Evolutionary conservation across 1,284 basidiomycete genomes (phyloP), one percentile per base, ranked within the genome.

Genomic region (Gomphus bonarii): DNA sequence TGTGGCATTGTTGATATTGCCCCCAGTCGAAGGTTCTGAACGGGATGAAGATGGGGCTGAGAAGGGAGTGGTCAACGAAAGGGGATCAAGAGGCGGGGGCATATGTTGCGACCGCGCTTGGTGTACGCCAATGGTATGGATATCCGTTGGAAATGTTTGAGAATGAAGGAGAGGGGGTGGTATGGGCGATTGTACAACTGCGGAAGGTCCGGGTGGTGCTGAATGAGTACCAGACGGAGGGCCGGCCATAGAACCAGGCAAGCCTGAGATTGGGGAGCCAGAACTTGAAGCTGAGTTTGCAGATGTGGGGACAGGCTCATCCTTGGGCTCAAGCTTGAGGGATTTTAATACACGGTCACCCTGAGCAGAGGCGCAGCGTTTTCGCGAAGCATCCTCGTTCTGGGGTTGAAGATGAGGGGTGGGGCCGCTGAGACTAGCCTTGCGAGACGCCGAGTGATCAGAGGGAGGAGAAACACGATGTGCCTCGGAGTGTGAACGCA

Each of bases 321-420:
- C 85, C 61, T 73, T 76, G 25, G 84, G 82, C 63, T 87, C 84
- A 61, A 82, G 72, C 69, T 87, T 87, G 61, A 81, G 71, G 18
- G 80, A 76, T 64, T 87, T 87, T 52, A 80, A 71, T 40, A 72
- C 76, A 20, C 84, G 77, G 57, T 81, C 78, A 58, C 77, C 81
- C 20, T 75, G 71, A 51, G 78, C 79, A n/a, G 82, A 81, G 14
- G 79, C 83, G 60, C 81, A 84, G 22, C 84, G 80, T 66, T 87
- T 87, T 49, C 85, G 80, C 53, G 70, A 67, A 60, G 67, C 63
- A 30, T 72, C 69, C 18, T 66, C 65, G 22, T 63, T 61, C 55
- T 65, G 67, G 35, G 63, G 33, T 30, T 48, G 38, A 16, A 58
- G 52, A 18, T 44, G 52, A 16, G 57, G 52, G 14, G 42, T 40